A percentile compares a stretch with the other conserved stretches of the same genome.
Evolutionary conservation across 352 stramenopile species (phyloP).

Genomic region (Globisporangium cystogenes): DNA sequence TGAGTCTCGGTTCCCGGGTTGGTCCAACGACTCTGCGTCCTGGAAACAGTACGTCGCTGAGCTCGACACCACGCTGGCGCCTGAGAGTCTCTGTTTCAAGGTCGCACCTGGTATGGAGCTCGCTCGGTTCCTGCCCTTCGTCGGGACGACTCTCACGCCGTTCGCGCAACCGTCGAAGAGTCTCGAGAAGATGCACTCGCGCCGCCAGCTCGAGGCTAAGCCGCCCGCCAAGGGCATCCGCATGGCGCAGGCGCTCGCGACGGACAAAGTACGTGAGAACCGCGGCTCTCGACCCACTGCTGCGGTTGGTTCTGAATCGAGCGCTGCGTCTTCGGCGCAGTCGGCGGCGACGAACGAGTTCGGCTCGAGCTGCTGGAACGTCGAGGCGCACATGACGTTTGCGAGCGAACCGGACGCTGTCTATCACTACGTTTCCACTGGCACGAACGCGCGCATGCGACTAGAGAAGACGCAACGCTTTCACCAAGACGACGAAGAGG

Average conservation of each 20-base stretch:
- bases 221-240: constrained; percentile 39
- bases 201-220: constrained; percentile 12
- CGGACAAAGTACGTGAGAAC: constrained; percentile 28
- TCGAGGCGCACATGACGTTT: constrained; percentile 53
- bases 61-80: constrained; percentile 17
- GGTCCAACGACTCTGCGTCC: constrained; percentile 16
- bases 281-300: constrained; percentile 8
- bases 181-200: constrained; percentile 32
- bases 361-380: constrained; percentile 34
- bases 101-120: constrained; percentile 46
- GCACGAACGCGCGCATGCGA: constrained; percentile 32
- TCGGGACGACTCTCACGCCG: constrained; percentile 40
- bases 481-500: neutral
- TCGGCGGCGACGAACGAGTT: constrained; percentile 5
- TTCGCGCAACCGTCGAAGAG: constrained; percentile 38
- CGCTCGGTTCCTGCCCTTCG: constrained; percentile 43
- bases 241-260: constrained; percentile 37
- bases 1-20: constrained; percentile 34
- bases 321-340: neutral
- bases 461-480: neutral
- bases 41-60: constrained; percentile 24
- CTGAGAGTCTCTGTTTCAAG: constrained; percentile 38
- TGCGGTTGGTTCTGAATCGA: constrained; percentile 13
- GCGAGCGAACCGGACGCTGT: constrained; percentile 29
- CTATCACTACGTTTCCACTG: constrained; percentile 62